Conservation (phyloP, 495 filamentous ascomycete genomes). For the Penicillium maclennaniae region DNA sequence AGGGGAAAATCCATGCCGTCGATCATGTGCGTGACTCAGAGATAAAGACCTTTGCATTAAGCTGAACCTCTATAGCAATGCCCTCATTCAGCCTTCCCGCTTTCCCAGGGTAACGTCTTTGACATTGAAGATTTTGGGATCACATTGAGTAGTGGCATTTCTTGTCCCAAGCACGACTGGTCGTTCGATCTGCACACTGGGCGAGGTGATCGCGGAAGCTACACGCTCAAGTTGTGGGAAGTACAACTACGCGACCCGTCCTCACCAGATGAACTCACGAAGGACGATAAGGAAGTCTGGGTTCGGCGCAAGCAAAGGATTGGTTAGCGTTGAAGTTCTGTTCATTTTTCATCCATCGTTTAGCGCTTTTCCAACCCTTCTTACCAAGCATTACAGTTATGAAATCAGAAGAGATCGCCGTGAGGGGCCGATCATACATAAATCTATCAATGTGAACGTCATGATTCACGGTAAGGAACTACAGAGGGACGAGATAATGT, state of each 20-base stretch:
- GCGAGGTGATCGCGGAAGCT: constrained; percentile 51
- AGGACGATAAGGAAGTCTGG: constrained; percentile 52
- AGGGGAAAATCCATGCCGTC: constrained; percentile 55
- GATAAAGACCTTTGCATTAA: neutral
- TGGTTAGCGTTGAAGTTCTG: constrained; percentile 14
- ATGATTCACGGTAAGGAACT: too few relatives aligned
- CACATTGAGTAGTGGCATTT: constrained; percentile 44
- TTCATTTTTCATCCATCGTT: neutral
- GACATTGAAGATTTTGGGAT: constrained; percentile 63
- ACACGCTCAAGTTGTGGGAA: constrained; percentile 57
- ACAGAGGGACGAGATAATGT: too few relatives aligned
- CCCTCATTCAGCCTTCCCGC: constrained; percentile 55
- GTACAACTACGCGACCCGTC: constrained; percentile 46
- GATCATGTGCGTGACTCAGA: constrained; percentile 49
- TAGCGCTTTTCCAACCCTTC: neutral
- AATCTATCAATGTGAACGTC: too few relatives aligned
- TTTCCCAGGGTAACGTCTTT: constrained; percentile 52
- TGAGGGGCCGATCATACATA: too few relatives aligned
- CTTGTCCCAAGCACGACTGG: constrained; percentile 60
- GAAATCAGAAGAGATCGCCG: too few relatives aligned
- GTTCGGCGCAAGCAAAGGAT: constrained; percentile 42
- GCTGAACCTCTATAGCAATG: constrained; percentile 45
- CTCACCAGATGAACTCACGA: neutral
- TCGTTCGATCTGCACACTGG: constrained; percentile 59
- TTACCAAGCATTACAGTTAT: neutral